Evolutionary conservation across 2,329 filamentous ascomycete species (phyloP).

Genomic region (Leptoxyphium fumago): DNA sequence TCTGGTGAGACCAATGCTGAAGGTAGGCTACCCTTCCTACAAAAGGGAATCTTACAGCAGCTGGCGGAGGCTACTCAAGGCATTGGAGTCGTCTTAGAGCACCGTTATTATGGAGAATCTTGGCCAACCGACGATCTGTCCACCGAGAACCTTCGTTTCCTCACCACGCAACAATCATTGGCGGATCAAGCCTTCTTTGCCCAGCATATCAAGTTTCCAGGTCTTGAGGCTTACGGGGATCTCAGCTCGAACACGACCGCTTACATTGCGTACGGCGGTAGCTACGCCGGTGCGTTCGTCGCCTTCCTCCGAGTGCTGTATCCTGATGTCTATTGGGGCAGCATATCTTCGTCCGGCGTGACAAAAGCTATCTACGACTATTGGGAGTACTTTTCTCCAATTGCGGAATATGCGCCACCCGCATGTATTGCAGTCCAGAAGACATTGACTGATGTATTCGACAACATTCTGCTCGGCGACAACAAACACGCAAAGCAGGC

Average conservation of each 20-base stretch:
- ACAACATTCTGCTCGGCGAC: slow-evolving; percentile 40
- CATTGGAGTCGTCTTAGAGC: slow-evolving; percentile 68
- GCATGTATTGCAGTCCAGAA: slow-evolving; percentile 52
- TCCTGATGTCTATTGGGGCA: slow-evolving; percentile 63
- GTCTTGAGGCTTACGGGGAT: slow-evolving; percentile 47
- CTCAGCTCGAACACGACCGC: slow-evolving; percentile 51
- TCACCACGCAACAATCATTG: slow-evolving; percentile 69
- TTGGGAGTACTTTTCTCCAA: slow-evolving; percentile 47
- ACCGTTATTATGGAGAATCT: slow-evolving; percentile 73
- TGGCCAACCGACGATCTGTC: slow-evolving; percentile 53
- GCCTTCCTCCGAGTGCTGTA: slow-evolving; percentile 65
- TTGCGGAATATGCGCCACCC: slow-evolving; percentile 40
- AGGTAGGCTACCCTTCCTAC: slow-evolving; percentile 52
- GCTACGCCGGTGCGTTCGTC: slow-evolving; percentile 67
- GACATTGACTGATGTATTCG: slow-evolving; percentile 43
- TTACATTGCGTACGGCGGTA: slow-evolving; percentile 71
- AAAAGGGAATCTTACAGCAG: slow-evolving; percentile 63
- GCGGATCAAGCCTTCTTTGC: slow-evolving; percentile 76
- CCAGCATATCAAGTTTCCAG: slow-evolving; percentile 53
- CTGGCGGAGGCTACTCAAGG: slow-evolving; percentile 58
- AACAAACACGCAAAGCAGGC: slow-evolving; percentile 27
- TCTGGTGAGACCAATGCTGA: slow-evolving; percentile 53
- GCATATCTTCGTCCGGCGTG: slow-evolving; percentile 69
- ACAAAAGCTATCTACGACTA: slow-evolving; percentile 63
- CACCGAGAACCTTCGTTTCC: slow-evolving; percentile 59